Evolutionary conservation across 768 basidiomycete genomes (phyloP), one percentile per base, ranked within the genome.

Genomic region (Rhodotorula babjevae): DNA sequence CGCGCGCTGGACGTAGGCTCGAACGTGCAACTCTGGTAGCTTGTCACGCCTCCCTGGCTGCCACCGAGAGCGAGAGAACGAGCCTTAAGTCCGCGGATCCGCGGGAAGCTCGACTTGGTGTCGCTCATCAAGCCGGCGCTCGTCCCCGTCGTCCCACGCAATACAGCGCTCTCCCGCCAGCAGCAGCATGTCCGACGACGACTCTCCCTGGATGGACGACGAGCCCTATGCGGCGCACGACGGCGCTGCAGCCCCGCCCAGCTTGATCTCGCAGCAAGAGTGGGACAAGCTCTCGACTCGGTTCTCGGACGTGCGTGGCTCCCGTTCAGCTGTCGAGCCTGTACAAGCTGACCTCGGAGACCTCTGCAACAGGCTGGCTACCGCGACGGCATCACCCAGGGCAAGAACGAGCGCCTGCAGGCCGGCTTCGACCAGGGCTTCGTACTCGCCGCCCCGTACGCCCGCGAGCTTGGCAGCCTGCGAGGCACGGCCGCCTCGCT

Each of bases 341-440:
- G n/a, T 2, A 19, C 42, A 11, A 14, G 40, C 66, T 67, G 40
- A 61, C 59, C 14, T 36, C 36, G 9, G 36, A 4, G 5, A 23
- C 25, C 46, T 3, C 50, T 15, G 29, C 18, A 14, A 1, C 63
- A 96, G 95, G 87, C 87, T 27, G 95, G 95, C 4, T 97, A 97
- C 79, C 87, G 95, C n/a, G 94, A 97, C 82, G 95, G 95, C 12
- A 95, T 98, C 77, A 90, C 88, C 0, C 87, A 89, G 9, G 95
- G 95, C 7, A 98, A 97, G 80, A 90, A 94, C 79, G 84, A 86
- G 0, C 88, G 88, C 5, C 84, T 97, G 3, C 95, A 99, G 78
- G 84, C 87, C 73, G 95, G 95, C 1, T 98, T 99, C 78, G 92
- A 99, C 81, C 82, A 84, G 7, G 93, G 91, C 3, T 97, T 92